Evolutionary conservation across 352 stramenopile species (phyloP), one percentile per base, ranked within the genome.

Genomic region (Phytophthora constricta): DNA sequence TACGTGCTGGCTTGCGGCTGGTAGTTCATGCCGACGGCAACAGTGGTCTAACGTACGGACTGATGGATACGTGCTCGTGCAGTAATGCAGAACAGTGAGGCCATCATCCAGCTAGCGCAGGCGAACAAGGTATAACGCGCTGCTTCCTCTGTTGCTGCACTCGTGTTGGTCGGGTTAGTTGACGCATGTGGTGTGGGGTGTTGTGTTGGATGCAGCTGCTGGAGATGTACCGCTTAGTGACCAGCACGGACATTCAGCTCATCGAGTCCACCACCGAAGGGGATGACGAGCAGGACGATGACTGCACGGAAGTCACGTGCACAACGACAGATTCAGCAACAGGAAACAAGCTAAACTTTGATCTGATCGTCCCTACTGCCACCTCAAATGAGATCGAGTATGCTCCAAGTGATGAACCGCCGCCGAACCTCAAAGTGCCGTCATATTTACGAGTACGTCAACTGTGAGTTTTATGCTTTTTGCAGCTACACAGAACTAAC

Each of bases 321-420:
- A 82, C 78, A 9, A 77, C 84, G 8, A 85, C 79, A 19, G 87
- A 96, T 37, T 90, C 86, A 4, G 80, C 77, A 8, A 82, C 75
- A 9, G 82, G 82, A 2, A 87, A 87, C 47, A 74, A 81, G 33
- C 91, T 96, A 49, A 67, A 88, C 34, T 96, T 93, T 31, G 84
- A 94, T 52, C 66, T 96, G 23, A 83, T 79, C n/a, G 70, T 96
- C 7, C 84, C 87, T 16, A 56, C 75, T 47, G 77, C 86, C 56
- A 72, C 74, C 23, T 67, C 68, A n/a, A 84, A 87, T 60, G 79
- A 93, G 65, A 89, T 96, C 56, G 87, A 96, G 54, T 96, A 93
- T 58, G 69, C 90, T 23, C 86, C 87, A 14, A 89, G 76, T 46
- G 86, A 92, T 23, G 76, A 79, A 16, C 74, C 76, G 5, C 65